These are phyloP conservation scores for Plectosphaerella sp. DNA, from an alignment of 2,329 filamentous ascomycete genomes.

Conservation along the genomic window DNA sequence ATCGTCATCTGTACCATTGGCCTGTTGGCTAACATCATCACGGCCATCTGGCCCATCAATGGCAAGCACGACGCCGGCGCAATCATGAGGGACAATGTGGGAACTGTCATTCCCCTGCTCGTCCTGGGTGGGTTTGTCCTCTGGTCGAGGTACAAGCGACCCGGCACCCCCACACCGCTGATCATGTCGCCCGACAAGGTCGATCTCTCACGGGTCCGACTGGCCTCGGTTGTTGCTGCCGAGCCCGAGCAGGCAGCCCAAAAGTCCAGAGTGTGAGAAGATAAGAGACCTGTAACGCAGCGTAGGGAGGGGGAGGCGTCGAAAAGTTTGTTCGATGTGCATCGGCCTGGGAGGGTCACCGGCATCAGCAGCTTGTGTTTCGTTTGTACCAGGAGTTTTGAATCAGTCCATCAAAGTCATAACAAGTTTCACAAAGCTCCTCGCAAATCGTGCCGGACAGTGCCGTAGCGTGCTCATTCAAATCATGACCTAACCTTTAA, in stretches of 20 bases:
- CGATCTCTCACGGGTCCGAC: constrained; percentile 16
- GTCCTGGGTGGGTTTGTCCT: constrained; percentile 19
- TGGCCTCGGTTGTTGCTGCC: constrained; percentile 3
- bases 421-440: too few relatives aligned
- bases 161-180: background rate
- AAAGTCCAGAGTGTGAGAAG: too few relatives aligned
- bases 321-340: too few relatives aligned
- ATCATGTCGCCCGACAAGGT: constrained; percentile 18
- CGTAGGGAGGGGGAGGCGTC: too few relatives aligned
- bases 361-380: too few relatives aligned
- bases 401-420: too few relatives aligned
- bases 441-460: too few relatives aligned
- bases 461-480: too few relatives aligned
- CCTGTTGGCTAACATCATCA: constrained; percentile 22
- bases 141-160: constrained; percentile 5
- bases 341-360: too few relatives aligned
- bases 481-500: background rate
- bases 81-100: constrained; percentile 21
- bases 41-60: constrained; percentile 15
- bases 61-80: constrained; percentile 11
- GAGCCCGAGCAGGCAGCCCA: background rate
- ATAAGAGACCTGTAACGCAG: too few relatives aligned
- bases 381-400: too few relatives aligned
- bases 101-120: constrained; percentile 17
- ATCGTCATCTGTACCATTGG: constrained; percentile 21